Evolutionary conservation across 2,329 filamentous ascomycete genomes (phyloP).

Genomic region (Ascochyta lentis): DNA sequence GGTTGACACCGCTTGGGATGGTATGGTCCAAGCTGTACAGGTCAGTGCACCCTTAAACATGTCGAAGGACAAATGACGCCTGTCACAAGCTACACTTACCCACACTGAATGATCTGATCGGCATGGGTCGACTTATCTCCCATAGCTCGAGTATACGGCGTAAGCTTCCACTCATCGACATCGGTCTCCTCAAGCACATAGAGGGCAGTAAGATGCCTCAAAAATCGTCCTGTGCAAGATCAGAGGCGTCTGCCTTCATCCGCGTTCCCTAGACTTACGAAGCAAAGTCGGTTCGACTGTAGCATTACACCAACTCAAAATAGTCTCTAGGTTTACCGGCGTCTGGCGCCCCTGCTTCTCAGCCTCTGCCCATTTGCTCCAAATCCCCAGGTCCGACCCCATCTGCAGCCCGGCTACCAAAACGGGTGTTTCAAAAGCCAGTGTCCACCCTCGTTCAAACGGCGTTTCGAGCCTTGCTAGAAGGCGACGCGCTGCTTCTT

Average conservation of each 20-base stretch:
- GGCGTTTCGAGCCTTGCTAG: slow-evolving; percentile 13
- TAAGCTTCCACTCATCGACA: slow-evolving; percentile 9
- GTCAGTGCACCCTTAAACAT: not conserved
- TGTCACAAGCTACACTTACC: not conserved
- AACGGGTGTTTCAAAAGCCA: slow-evolving; percentile 13
- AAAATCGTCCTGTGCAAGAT: not conserved
- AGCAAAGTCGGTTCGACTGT: slow-evolving; percentile 3
- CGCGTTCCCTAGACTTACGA: not conserved
- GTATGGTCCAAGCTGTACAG: slow-evolving; percentile 10
- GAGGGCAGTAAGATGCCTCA: slow-evolving; percentile 5
- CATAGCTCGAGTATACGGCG: slow-evolving; percentile 6
- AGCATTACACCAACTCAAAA: slow-evolving; percentile 5
- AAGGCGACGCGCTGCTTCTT: slow-evolving; percentile 16
- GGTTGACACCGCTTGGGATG: slow-evolving; percentile 13
- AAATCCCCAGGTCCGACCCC: slow-evolving; percentile 8
- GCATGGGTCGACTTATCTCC: slow-evolving; percentile 7
- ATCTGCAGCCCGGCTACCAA: slow-evolving; percentile 11
- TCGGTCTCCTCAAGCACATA: slow-evolving; percentile 6
- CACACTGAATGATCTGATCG: slow-evolving; percentile 10
- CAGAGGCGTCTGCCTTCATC: not conserved
- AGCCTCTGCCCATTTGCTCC: slow-evolving; percentile 6
- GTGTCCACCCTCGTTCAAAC: slow-evolving; percentile 9
- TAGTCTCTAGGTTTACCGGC: not conserved
- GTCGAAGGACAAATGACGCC: not conserved
- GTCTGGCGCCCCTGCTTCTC: not conserved